Percentiles rank a stretch among this genome's conserved stretches.
These are phyloP conservation scores for Fraxinus velutina DNA, from an alignment of 305 asterid genomes.

Conservation along the genomic window DNA sequence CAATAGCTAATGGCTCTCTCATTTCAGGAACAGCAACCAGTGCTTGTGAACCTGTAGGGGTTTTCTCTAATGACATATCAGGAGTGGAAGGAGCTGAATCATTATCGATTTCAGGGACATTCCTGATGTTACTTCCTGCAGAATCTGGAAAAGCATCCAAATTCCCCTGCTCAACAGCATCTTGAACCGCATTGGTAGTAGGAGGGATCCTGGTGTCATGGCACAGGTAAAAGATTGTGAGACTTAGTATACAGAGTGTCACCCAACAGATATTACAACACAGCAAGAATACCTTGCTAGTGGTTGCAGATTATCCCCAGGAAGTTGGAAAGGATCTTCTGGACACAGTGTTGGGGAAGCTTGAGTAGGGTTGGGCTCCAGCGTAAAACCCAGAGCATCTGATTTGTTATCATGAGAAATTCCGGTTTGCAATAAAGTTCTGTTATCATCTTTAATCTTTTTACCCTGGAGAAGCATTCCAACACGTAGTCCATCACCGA, in stretches of 20 bases:
- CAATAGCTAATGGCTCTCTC: constrained; percentile 43
- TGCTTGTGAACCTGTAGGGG: constrained; percentile 56
- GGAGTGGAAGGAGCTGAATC: constrained; percentile 71
- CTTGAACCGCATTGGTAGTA: constrained; percentile 28
- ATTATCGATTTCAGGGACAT: constrained; percentile 62
- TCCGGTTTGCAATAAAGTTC: constrained; percentile 79
- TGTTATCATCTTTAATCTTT: constrained; percentile 78
- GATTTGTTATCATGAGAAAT: constrained; percentile 60
- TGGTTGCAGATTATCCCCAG: constrained; percentile 36
- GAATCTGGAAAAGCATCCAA: constrained; percentile 25
- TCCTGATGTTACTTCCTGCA: constrained; percentile 35
- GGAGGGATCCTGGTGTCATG: constrained; percentile 32
- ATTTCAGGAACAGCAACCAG: constrained; percentile 46
- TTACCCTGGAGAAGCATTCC: constrained; percentile 94
- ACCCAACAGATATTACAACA: neutral
- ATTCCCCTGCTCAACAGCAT: constrained; percentile 22
- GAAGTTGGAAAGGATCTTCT: constrained; percentile 30
- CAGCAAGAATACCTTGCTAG: constrained; percentile 46
- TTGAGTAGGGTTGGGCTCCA: constrained; percentile 62
- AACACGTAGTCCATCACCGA: constrained; percentile 71
- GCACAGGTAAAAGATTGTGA: neutral
- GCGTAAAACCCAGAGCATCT: constrained; percentile 66
- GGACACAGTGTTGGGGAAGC: constrained; percentile 29
- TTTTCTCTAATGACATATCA: constrained; percentile 46
- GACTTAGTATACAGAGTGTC: neutral